phyloP scores from a whole-genome alignment of 2,329 filamentous ascomycete genomes.

The Trichoderma brevicompactum region DNA sequence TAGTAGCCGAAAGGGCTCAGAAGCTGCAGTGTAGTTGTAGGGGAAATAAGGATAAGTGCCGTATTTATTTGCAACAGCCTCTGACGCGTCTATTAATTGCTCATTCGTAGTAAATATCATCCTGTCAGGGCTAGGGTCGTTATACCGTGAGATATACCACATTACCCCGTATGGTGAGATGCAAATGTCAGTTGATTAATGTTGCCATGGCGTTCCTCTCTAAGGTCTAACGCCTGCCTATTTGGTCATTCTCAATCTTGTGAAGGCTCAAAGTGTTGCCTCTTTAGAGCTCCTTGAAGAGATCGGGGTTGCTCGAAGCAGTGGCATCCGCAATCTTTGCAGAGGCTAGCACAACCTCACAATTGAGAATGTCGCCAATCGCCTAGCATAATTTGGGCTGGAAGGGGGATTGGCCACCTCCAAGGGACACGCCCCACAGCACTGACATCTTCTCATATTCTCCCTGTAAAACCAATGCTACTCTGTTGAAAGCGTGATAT shows the following conservation, averaged over 20 bases:
- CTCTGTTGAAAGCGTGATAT: conserved; percentile 10
- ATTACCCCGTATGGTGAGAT: neutral
- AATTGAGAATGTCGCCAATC: conserved; percentile 52
- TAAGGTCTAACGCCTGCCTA: conserved; percentile 18
- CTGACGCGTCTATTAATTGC: no score
- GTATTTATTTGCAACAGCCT: conserved; percentile 24
- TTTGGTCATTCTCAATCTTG: conserved; percentile 26
- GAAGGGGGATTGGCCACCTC: conserved; percentile 30
- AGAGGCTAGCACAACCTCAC: no score
- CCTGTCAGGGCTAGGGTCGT: neutral
- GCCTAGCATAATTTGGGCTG: conserved; percentile 42
- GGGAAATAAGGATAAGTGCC: conserved; percentile 28
- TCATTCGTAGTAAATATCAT: neutral
- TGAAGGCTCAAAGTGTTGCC: no score
- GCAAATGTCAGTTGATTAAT: neutral
- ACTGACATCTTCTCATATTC: neutral
- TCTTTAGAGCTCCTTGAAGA: no score
- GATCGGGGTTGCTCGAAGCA: no score
- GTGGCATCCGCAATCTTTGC: no score
- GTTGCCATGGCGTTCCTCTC: neutral
- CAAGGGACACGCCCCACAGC: conserved; percentile 21
- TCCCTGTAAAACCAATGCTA: neutral
- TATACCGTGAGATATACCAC: neutral
- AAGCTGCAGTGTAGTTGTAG: conserved; percentile 50
- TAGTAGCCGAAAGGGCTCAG: conserved; percentile 47